A percentile compares a stretch with the other conserved stretches of the same genome.
These are phyloP conservation scores for Pleurotus citrinopileatus DNA, from an alignment of 768 basidiomycete species.

Conservation along the genomic window DNA sequence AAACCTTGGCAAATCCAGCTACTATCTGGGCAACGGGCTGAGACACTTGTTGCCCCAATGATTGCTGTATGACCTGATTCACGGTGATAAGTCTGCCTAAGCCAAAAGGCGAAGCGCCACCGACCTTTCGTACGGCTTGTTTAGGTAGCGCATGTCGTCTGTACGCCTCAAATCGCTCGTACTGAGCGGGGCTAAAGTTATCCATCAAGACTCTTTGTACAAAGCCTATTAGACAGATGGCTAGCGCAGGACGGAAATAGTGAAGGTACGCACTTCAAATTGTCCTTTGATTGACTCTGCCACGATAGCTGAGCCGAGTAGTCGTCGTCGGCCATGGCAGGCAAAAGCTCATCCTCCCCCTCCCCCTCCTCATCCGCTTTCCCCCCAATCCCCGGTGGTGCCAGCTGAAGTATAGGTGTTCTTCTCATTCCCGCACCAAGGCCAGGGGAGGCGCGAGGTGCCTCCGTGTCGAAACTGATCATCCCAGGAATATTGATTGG, in stretches of 20 bases:
- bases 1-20: conserved; percentile 88
- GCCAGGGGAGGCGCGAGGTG: conserved; percentile 14
- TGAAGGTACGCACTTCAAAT: conserved; percentile 57
- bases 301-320: conserved; percentile 81
- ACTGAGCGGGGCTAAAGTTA: conserved; percentile 79
- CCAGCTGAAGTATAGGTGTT: neutral
- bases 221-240: neutral
- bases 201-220: conserved; percentile 79
- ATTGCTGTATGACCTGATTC: conserved; percentile 84
- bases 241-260: neutral
- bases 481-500: conserved; percentile 4
- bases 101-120: conserved; percentile 12
- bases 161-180: conserved; percentile 89
- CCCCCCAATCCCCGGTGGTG: conserved; percentile 13
- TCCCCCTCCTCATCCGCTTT: conserved; percentile 55
- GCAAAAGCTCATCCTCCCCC: conserved; percentile 74
- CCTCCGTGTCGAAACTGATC: conserved; percentile 12
- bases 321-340: conserved; percentile 87
- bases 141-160: conserved; percentile 81
- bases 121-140: conserved; percentile 75
- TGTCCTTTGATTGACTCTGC: conserved; percentile 87
- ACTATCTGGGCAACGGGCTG: conserved; percentile 87
- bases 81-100: neutral
- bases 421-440: conserved; percentile 7
- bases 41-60: conserved; percentile 77